Evolutionary conservation across 805 yeast genomes (phyloP), one percentile per base, ranked within the genome.

Genomic region (Blastobotrys americana): DNA sequence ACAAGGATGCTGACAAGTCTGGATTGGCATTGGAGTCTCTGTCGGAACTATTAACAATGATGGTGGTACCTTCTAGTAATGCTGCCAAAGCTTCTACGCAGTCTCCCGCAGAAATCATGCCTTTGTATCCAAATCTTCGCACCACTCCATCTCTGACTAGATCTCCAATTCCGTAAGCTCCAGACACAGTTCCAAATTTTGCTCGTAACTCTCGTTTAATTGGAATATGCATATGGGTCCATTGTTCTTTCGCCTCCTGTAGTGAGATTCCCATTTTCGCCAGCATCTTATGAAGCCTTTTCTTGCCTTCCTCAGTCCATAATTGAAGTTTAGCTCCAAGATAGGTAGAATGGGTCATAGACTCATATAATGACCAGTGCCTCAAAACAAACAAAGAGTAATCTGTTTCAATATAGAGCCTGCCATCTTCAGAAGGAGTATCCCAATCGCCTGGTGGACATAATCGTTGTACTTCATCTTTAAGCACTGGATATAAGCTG

Each of bases 181-280:
- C 83, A 6, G 86, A 67, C 47, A 85, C 84, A 53, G 77, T 78
- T 48, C 70, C 74, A 57, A 93, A 83, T 18, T 85, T 80, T 10
- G 70, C 60, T 18, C 82, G 81, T 19, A 93, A 66, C 49, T 79
- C 82, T 45, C 80, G 77, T 60, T 93, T 94, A 42, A 90, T 70
- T 6, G 74, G 72, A 33, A 84, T 76, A 59, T 87, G 93, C 80
- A 90, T 78, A 60, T 90, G 94, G 20, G 82, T 71, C 97, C 97
- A 93, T 45, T 80, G 80, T 61, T 93, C 96, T 56, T 81, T 83
- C 0, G 97, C 93, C n/a, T 82, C 80, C 4, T 78, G 82, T 39
- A 93, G 69, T 0, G 96, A 82, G 4, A 93, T 82, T 5, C 98
- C 98, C 96, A 94, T 93, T 55, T 84, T 77, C 1, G 98, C 98